Evolutionary conservation across 2,329 filamentous ascomycete species (phyloP), one percentile per base, ranked within the genome.

Genomic region (Xylaria sp.): DNA sequence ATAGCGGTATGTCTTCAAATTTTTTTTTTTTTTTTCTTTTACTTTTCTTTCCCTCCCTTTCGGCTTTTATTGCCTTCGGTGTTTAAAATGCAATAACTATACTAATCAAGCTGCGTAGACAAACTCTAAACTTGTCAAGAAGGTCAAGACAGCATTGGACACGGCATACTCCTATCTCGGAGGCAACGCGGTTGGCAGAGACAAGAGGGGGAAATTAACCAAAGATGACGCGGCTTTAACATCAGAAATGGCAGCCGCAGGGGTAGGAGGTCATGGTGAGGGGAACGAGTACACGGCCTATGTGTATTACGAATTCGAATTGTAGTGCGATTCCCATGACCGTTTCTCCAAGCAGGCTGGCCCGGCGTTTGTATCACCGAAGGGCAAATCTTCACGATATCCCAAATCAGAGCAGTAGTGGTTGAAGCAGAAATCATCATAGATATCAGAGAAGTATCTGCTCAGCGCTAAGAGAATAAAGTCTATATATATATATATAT

Each of bases 261-360:
- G 89, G 31, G 80, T 91, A 59, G 86, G 66, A 9, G 69, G 85
- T 28, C 87, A 77, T 58, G 75, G 88, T 20, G 92, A 94, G 68
- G 91, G 90, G 63, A 86, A 88, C 74, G 94, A 98, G 80, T 99
- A 98, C 84, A 96, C 94, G 69, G 92, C 96, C 50, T 99, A 97
- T 82, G 96, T 98, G 78, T 98, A 94, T 85, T 99, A 98, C 82
- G 93, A 97, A 80, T 92, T 98, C 79, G 93, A 96, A 78, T 90
- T 98, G 65, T 79, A 77, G 72, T 72, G 25, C 31, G 34, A 20
- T 41, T 4, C 52, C 23, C 15, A 52, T 50, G 57, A 51, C 31
- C 57, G n/a, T 15, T n/a, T 41, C 28, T 50, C 63, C 7, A 12
- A 52, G 25, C 25, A 63, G 44, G 67, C 52, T 48, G 23, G 57